Evolutionary conservation across 2,329 filamentous ascomycete species (phyloP), one percentile per base, ranked within the genome.

Genomic region (Talaromyces sp.): DNA sequence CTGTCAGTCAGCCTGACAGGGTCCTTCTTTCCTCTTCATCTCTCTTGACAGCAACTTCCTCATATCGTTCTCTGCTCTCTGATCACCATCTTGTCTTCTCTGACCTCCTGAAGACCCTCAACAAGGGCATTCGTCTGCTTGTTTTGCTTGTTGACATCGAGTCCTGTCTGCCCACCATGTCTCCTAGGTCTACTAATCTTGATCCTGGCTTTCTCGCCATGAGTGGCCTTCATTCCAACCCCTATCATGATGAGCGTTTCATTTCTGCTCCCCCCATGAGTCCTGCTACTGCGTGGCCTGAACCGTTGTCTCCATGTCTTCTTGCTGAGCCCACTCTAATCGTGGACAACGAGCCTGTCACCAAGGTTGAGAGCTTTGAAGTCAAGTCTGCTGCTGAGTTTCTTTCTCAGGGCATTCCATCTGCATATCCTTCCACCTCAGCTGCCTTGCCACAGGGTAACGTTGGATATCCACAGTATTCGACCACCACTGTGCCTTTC

Each of bases 201-300:
- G 48, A 52, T 33, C 33, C 33, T 52, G 48, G 33, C 48, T 52
- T 52, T 19, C 28, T 52, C 33, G 48, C 33, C 35, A 37, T 52
- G 48, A 39, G 35, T 39, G 11, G 48, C 17, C 31, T 25, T 39
- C 13, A 39, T 17, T 17, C 19, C 19, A 52, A 52, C 10, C 19
- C 33, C 9, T 39, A 52, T 28, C 33, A 19, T 13, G 48, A 52
- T 52, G 13, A 15, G 2, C 33, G 33, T n/a, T 37, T 52, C 25
- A 11, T 39, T 13, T 35, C 33, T 11, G 19, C 22, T 11, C 19
- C 9, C n/a, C 48, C 35, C 8, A 25, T 39, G 31, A 52, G 48
- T 6, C 33, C 48, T 2, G 13, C 33, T 39, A 25, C 35, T 15
- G 3, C 48, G 35, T 52, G n/a, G 19, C 48, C 19, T 17, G 28